phyloP scores from a whole-genome alignment of 2,329 filamentous ascomycete species.

The Ploettnerulaceae sp. region DNA sequence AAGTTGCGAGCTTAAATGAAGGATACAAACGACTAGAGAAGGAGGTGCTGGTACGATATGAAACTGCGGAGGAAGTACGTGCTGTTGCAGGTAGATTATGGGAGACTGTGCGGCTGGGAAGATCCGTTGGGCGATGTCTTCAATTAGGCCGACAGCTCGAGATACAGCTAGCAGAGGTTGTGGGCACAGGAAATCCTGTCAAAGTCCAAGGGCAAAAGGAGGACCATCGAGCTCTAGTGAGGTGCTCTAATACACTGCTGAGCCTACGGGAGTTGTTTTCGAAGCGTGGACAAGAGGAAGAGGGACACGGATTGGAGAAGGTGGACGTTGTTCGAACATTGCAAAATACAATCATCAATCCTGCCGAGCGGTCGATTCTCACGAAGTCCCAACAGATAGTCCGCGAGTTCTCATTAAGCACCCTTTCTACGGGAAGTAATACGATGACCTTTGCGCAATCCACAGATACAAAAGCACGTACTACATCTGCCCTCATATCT shows the following conservation, averaged over 20 bases:
- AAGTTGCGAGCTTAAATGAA: constrained; percentile 74
- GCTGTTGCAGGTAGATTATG: constrained; percentile 73
- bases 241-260: constrained; percentile 74
- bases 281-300: constrained; percentile 62
- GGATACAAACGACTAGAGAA: constrained; percentile 81
- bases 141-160: constrained; percentile 82
- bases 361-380: constrained; percentile 69
- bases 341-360: constrained; percentile 62
- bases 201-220: constrained; percentile 43
- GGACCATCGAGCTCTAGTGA: constrained; percentile 74
- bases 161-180: constrained; percentile 70
- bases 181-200: constrained; percentile 31
- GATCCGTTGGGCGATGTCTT: constrained; percentile 72
- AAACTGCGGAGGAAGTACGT: constrained; percentile 77
- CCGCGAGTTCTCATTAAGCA: constrained; percentile 75
- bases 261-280: constrained; percentile 69
- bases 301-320: constrained; percentile 69
- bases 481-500: constrained; percentile 68
- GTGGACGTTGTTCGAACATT: constrained; percentile 69
- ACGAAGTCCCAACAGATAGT: constrained; percentile 72
- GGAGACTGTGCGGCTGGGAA: constrained; percentile 71
- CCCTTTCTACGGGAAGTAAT: constrained; percentile 41
- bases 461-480: constrained; percentile 70
- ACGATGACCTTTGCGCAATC: constrained; percentile 56
- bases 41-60: constrained; percentile 81